Conservation (phyloP, 2,329 filamentous ascomycete species). For the Ophiostoma sp. region DNA sequence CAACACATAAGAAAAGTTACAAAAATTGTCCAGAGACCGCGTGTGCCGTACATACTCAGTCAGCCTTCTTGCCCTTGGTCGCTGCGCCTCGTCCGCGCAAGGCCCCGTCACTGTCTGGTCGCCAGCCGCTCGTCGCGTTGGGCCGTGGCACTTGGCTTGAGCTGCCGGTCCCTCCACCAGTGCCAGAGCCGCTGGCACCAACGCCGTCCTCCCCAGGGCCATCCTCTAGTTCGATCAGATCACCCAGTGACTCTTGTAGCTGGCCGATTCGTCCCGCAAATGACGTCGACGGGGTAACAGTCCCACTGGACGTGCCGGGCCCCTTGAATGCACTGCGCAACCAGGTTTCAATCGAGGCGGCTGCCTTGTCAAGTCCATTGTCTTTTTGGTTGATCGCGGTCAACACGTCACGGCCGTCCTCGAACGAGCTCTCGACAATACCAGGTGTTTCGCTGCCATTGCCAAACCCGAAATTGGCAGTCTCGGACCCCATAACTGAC, state of each 20-base stretch:
- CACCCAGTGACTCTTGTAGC: conserved; percentile 43
- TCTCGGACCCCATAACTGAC: conserved; percentile 58
- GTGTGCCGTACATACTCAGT: conserved; percentile 30
- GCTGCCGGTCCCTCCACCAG: too few species aligned
- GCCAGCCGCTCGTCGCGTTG: conserved; percentile 32
- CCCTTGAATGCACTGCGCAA: conserved; percentile 66
- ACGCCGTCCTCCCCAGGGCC: conserved; percentile 49
- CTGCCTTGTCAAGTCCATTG: conserved; percentile 69
- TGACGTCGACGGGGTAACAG: conserved; percentile 20
- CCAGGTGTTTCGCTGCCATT: conserved; percentile 32
- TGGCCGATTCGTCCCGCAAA: conserved; percentile 23
- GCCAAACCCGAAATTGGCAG: conserved; percentile 51
- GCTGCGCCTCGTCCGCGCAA: conserved; percentile 35
- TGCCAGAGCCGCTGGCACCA: conserved; percentile 23
- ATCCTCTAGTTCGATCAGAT: conserved; percentile 68
- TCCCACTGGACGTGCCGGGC: conserved; percentile 24
- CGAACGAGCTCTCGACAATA: conserved; percentile 47
- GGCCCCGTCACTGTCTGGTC: conserved; percentile 37
- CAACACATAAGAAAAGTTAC: background rate
- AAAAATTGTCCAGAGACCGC: background rate
- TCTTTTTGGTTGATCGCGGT: conserved; percentile 38
- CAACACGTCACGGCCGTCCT: conserved; percentile 43
- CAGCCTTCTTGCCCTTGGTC: conserved; percentile 44
- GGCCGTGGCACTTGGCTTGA: conserved; percentile 25
- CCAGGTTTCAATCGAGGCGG: conserved; percentile 85